Conservation (phyloP, 192 early-diverging fungal species). For the Linnemannia hyalina region DNA sequence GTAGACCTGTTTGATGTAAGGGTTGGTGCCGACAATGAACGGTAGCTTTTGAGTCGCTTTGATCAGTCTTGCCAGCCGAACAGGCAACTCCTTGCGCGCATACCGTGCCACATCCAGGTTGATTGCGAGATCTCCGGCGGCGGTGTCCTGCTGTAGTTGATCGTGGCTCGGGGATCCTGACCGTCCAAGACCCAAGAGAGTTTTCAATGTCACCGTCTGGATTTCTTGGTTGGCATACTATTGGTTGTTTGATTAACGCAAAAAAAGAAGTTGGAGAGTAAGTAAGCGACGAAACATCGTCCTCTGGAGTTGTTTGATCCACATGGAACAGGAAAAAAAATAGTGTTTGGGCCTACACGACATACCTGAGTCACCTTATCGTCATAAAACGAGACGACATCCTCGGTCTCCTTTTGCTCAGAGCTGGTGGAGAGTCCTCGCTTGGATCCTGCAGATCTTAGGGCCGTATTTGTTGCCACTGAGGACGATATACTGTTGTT, state of each 20-base stretch:
- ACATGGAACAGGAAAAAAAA: neutral
- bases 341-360: neutral
- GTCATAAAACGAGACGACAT: constrained; percentile 53
- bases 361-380: constrained; percentile 54
- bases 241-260: neutral
- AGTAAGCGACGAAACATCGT: neutral
- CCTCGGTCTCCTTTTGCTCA: constrained; percentile 38
- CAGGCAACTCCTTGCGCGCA: constrained; percentile 86
- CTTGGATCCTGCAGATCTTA: constrained; percentile 18
- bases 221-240: constrained; percentile 72
- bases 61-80: constrained; percentile 89
- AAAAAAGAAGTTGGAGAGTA: neutral
- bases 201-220: constrained; percentile 80
- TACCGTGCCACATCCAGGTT: constrained; percentile 71
- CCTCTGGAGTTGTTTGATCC: neutral
- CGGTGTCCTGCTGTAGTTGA: constrained; percentile 56
- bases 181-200: constrained; percentile 80
- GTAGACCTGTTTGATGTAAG: constrained; percentile 88
- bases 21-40: constrained; percentile 97
- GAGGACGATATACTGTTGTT: neutral
- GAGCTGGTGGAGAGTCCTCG: constrained; percentile 31
- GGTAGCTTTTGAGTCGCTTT: constrained; percentile 90
- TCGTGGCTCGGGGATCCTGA: constrained; percentile 47
- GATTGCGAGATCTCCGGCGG: constrained; percentile 57
- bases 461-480: neutral